Conservation (phyloP, 768 basidiomycete species). For the Serendipita sp. region DNA sequence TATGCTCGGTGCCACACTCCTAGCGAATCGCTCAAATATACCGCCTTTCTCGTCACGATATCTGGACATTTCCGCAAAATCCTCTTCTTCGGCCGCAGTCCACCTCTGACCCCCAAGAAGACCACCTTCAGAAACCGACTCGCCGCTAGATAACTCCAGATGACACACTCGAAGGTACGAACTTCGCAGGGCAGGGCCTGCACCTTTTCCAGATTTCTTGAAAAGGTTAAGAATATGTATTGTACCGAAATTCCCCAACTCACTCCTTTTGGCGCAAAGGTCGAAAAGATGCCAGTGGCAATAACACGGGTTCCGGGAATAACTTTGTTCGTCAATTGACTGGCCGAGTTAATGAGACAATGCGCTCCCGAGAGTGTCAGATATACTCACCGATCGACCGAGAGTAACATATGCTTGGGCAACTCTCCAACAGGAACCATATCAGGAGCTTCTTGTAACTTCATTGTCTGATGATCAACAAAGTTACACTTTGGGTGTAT, state of each 20-base stretch:
- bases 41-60: slow-evolving; percentile 33
- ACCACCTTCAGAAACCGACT: slow-evolving; percentile 27
- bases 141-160: slow-evolving; percentile 57
- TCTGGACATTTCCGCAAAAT: slow-evolving; percentile 80
- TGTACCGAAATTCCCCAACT: slow-evolving; percentile 14
- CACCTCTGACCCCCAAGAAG: slow-evolving; percentile 83
- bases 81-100: slow-evolving; percentile 91
- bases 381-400: slow-evolving; percentile 45
- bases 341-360: slow-evolving; percentile 6
- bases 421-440: slow-evolving; percentile 99
- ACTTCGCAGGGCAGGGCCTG: slow-evolving; percentile 75
- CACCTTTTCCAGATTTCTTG: slow-evolving; percentile 39
- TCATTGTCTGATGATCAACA: slow-evolving; percentile 89
- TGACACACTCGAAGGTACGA: slow-evolving; percentile 91
- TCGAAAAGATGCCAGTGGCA: slow-evolving; percentile 92
- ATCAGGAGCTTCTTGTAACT: slow-evolving; percentile 96
- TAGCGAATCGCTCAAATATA: slow-evolving; percentile 86
- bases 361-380: not conserved
- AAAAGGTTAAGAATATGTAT: not conserved
- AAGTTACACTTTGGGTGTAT: slow-evolving; percentile 88
- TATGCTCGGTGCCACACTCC: slow-evolving; percentile 92
- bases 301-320: slow-evolving; percentile 93
- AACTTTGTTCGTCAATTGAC: slow-evolving; percentile 75
- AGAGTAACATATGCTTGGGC: slow-evolving; percentile 86
- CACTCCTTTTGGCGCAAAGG: slow-evolving; percentile 78